Evolutionary conservation across 495 filamentous ascomycete genomes (phyloP).

Genomic region (Glarea lozoyensis): DNA sequence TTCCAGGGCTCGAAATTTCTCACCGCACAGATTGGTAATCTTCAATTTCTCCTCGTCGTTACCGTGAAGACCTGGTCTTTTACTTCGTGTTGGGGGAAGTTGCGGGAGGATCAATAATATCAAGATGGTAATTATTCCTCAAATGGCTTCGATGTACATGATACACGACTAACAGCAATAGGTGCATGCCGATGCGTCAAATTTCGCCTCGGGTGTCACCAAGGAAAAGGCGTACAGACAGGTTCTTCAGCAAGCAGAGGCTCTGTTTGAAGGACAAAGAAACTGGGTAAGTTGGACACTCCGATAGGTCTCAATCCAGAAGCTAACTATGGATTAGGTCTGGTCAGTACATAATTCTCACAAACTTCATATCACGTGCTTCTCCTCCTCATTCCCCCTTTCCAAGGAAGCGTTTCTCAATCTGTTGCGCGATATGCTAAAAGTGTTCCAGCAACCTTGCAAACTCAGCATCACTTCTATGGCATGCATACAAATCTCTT

Average conservation of each 20-base stretch:
- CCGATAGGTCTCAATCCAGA: conserved; percentile 6
- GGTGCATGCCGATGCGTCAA: conserved; percentile 84
- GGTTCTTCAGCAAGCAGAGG: conserved; percentile 59
- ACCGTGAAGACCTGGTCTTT: no score
- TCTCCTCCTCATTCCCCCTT: no score
- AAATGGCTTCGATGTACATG: no score
- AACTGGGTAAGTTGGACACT: conserved; percentile 65
- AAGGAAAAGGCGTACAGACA: conserved; percentile 74
- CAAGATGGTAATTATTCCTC: no score
- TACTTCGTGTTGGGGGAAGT: no score
- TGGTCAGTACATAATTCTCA: no score
- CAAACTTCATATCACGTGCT: no score
- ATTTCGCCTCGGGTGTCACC: conserved; percentile 53
- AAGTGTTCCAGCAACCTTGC: conserved; percentile 66
- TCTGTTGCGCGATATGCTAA: no score
- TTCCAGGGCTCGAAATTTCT: not conserved
- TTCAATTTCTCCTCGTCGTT: not conserved
- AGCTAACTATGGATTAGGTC: conserved; percentile 13
- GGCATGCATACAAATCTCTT: conserved; percentile 75
- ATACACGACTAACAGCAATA: conserved; percentile 22
- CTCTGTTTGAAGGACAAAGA: conserved; percentile 66
- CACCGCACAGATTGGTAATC: not conserved
- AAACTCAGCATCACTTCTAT: conserved; percentile 76
- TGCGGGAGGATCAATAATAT: no score
- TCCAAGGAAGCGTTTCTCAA: no score